A percentile compares a stretch with the other conserved stretches of the same genome.
phyloP scores from a whole-genome alignment of 1,284 basidiomycete genomes.

The Fistulinella staudtii region DNA sequence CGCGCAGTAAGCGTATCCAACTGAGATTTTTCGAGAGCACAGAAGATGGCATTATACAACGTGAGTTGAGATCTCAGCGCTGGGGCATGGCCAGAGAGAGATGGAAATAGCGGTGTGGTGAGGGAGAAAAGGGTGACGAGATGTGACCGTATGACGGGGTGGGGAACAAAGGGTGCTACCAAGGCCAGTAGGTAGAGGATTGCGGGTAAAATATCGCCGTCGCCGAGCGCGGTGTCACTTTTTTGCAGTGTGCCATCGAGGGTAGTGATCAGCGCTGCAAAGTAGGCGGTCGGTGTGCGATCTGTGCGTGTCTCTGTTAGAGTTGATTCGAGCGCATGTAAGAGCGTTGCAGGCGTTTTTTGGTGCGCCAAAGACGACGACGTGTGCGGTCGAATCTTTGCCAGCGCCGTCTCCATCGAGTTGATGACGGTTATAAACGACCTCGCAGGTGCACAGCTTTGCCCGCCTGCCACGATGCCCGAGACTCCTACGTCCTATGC shows the following conservation, averaged over 20 bases:
- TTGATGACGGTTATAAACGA: too few relatives aligned
- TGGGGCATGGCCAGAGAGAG: constrained; percentile 60
- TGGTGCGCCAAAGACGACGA: constrained; percentile 83
- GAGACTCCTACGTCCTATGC: constrained; percentile 65
- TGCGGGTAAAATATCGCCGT: constrained; percentile 83
- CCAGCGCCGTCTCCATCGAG: constrained; percentile 63
- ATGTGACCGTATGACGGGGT: constrained; percentile 69
- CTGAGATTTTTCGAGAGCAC: constrained; percentile 65
- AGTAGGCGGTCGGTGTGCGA: constrained; percentile 79
- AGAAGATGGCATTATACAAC: constrained; percentile 67
- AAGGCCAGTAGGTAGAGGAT: constrained; percentile 88
- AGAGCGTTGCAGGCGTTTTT: constrained; percentile 85
- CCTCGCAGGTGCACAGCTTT: neutral
- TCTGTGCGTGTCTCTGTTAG: constrained; percentile 76
- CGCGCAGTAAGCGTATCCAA: constrained; percentile 67
- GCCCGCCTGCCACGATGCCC: neutral
- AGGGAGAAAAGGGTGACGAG: constrained; percentile 62
- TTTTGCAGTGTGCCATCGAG: constrained; percentile 72
- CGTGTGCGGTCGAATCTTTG: constrained; percentile 87
- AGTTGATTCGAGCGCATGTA: constrained; percentile 87
- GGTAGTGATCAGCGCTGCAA: constrained; percentile 79
- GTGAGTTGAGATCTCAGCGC: constrained; percentile 71
- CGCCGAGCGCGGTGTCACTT: constrained; percentile 56
- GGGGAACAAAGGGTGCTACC: constrained; percentile 70
- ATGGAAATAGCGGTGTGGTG: constrained; percentile 75